These are phyloP conservation scores for Schizothecium vesticola DNA, from an alignment of 495 filamentous ascomycete genomes.

Conservation along the genomic window DNA sequence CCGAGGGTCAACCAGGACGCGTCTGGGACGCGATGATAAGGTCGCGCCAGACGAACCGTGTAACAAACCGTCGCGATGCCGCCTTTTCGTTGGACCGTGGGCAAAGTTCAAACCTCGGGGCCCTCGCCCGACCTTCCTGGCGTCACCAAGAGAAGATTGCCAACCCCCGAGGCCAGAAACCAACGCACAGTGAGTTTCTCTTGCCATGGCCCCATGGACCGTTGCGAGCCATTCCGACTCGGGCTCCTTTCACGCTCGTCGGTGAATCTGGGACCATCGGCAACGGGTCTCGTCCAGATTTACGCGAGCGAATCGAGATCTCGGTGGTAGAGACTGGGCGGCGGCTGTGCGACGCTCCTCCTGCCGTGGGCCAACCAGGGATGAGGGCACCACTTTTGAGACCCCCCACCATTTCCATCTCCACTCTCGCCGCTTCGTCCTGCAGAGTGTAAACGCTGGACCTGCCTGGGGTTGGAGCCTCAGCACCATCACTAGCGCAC, in stretches of 20 bases:
- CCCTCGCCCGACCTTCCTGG: neutral
- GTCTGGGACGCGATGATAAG: neutral
- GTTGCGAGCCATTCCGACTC: too few relatives aligned
- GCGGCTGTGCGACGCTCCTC: neutral
- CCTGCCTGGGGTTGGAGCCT: neutral
- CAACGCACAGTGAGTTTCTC: neutral
- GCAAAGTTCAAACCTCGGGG: neutral
- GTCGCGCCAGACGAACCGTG: neutral
- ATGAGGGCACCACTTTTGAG: neutral
- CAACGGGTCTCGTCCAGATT: neutral
- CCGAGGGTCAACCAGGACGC: neutral
- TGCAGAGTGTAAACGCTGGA: neutral
- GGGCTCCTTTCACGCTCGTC: neutral
- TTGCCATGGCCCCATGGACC: neutral
- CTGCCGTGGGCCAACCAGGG: neutral
- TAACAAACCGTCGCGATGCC: neutral
- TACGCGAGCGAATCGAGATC: neutral
- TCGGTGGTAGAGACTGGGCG: neutral
- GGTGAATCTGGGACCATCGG: neutral
- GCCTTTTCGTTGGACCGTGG: neutral
- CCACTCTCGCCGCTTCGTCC: neutral
- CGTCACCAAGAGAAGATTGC: neutral
- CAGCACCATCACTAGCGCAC: neutral
- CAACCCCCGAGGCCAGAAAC: neutral
- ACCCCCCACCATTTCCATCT: neutral